phyloP scores from a whole-genome alignment of 768 basidiomycete genomes.

The Podaxis sp. region DNA sequence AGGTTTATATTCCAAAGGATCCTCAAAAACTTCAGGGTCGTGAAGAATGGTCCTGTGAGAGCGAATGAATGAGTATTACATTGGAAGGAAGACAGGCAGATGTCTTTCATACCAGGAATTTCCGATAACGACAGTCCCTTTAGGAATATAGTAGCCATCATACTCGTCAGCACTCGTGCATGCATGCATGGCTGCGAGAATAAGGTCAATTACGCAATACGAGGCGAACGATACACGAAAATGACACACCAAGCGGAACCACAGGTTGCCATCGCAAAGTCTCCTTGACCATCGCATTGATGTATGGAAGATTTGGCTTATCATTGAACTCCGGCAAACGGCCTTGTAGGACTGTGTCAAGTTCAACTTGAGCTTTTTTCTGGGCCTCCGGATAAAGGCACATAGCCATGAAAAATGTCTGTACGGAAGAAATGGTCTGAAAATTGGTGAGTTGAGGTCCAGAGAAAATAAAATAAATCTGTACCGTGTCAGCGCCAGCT shows the following conservation, averaged over 20 bases:
- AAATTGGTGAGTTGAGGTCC: background rate
- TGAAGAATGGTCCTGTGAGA: constrained; percentile 31
- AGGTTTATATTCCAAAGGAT: constrained; percentile 32
- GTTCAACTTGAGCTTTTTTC: constrained; percentile 32
- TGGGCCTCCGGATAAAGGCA: constrained; percentile 26
- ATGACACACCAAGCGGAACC: constrained; percentile 25
- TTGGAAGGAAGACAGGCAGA: background rate
- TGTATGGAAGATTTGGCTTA: constrained; percentile 21
- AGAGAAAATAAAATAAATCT: background rate
- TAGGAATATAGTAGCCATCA: constrained; percentile 17
- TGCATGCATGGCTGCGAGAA: background rate
- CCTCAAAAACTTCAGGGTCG: constrained; percentile 30
- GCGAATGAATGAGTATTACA: background rate
- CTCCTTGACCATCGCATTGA: constrained; percentile 26
- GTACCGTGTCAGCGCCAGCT: constrained; percentile 16
- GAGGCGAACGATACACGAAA: background rate
- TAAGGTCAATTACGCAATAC: too few species aligned
- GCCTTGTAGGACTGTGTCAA: constrained; percentile 34
- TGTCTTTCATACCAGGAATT: constrained; percentile 17
- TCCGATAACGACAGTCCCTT: constrained; percentile 17
- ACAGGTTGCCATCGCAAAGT: constrained; percentile 23
- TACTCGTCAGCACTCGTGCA: constrained; percentile 15
- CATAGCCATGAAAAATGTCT: constrained; percentile 27
- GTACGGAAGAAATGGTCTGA: constrained; percentile 25
- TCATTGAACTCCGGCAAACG: constrained; percentile 28